Conservation (phyloP, 1,284 basidiomycete genomes). For the Coniferiporia sulphurascens region DNA sequence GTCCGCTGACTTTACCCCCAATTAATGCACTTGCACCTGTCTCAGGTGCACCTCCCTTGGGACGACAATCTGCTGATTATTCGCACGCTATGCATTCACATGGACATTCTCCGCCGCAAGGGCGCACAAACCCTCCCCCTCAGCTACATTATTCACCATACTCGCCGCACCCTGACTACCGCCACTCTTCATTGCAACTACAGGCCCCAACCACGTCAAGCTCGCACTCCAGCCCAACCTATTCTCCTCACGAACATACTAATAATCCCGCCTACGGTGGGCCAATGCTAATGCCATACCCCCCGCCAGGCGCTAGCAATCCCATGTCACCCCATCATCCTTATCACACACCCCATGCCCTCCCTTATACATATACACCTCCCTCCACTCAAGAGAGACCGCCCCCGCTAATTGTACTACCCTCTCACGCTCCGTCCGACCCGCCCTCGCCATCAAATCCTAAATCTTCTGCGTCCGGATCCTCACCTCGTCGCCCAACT, state of each 20-base stretch:
- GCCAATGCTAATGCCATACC: background rate
- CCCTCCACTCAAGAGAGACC: conserved; percentile 20
- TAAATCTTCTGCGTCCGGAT: background rate
- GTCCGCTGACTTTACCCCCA: conserved; percentile 7
- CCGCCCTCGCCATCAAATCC: conserved; percentile 8
- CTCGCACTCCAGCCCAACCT: conserved; percentile 13
- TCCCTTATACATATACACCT: conserved; percentile 26
- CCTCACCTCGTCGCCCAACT: conserved; percentile 11
- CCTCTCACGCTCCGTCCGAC: conserved; percentile 18
- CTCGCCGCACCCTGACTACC: conserved; percentile 1
- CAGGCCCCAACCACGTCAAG: conserved; percentile 15
- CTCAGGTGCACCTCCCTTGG: background rate
- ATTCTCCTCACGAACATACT: conserved; percentile 14
- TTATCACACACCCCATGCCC: background rate
- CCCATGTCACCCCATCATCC: background rate
- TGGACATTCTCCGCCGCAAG: background rate
- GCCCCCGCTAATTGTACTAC: conserved; percentile 28
- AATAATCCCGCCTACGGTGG: conserved; percentile 1
- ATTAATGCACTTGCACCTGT: background rate
- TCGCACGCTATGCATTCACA: background rate
- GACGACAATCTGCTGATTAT: conserved; percentile 9
- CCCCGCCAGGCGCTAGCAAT: background rate
- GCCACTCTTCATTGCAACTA: conserved; percentile 2
- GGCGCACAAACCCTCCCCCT: background rate
- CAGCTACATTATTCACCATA: conserved; percentile 6